These are phyloP conservation scores for Dalbergia oliveri DNA, from an alignment of 306 rosid genomes.

Conservation along the genomic window DNA sequence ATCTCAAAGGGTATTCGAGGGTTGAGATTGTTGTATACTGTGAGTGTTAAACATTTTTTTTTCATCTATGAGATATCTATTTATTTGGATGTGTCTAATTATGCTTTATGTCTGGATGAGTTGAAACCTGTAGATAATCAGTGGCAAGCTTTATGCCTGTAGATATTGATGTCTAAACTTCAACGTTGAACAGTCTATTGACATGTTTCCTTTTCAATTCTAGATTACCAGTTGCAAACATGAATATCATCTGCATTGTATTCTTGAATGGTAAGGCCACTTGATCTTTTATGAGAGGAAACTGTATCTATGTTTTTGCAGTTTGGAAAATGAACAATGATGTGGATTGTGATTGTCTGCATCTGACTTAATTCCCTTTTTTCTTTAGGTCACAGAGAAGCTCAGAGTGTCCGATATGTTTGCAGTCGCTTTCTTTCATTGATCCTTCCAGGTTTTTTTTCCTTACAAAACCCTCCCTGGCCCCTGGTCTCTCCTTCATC, in stretches of 20 bases:
- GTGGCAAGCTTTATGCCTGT: neutral
- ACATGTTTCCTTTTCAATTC: conserved; percentile 43
- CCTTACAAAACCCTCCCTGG: neutral
- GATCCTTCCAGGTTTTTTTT: conserved; percentile 75
- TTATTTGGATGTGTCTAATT: neutral
- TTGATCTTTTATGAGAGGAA: neutral
- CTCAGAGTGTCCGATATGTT: conserved; percentile 92
- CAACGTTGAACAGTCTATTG: conserved; percentile 28
- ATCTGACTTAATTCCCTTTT: conserved; percentile 10
- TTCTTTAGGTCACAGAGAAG: conserved; percentile 89
- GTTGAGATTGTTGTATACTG: conserved; percentile 21
- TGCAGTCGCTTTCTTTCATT: conserved; percentile 79
- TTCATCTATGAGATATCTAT: neutral
- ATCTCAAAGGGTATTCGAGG: neutral
- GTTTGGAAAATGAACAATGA: neutral
- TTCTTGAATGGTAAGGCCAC: conserved; percentile 83
- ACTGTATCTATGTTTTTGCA: neutral
- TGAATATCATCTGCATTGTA: conserved; percentile 96
- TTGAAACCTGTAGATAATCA: conserved; percentile 22
- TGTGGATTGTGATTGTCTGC: conserved; percentile 19
- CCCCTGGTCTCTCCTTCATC: neutral
- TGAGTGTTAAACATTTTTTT: conserved; percentile 13
- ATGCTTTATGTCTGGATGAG: conserved; percentile 29
- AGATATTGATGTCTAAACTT: conserved; percentile 16
- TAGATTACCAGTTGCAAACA: conserved; percentile 96